These are phyloP conservation scores for Backusella luteola DNA, from an alignment of 192 early-diverging fungal species.

Conservation along the genomic window DNA sequence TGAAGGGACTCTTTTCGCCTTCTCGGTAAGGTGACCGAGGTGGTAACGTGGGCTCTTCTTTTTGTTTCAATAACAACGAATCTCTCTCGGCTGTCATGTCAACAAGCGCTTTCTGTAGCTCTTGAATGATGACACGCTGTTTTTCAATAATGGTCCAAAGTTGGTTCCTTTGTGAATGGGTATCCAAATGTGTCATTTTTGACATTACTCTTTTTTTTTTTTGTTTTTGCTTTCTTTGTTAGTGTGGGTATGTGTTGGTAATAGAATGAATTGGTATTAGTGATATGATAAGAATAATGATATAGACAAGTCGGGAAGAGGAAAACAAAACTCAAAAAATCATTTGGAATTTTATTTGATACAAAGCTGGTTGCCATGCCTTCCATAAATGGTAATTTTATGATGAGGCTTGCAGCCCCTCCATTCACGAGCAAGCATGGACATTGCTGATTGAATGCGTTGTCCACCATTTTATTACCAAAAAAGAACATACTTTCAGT, in stretches of 20 bases:
- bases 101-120: constrained; percentile 68
- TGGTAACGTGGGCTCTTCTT: constrained; percentile 17
- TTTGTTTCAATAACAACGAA: constrained; percentile 20
- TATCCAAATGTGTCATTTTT: constrained; percentile 3
- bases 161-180: constrained; percentile 69
- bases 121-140: constrained; percentile 83
- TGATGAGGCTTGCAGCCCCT: too few relatives aligned
- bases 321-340: too few relatives aligned
- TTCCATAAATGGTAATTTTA: too few relatives aligned
- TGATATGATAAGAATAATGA: not conserved
- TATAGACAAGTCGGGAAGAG: not conserved
- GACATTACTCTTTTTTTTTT: not conserved
- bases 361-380: too few relatives aligned
- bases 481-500: too few relatives aligned
- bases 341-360: too few relatives aligned
- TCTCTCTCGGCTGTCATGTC: constrained; percentile 44
- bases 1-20: constrained; percentile 48
- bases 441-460: too few relatives aligned
- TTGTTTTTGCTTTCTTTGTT: not conserved
- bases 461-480: too few relatives aligned
- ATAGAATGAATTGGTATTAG: too few relatives aligned
- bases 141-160: constrained; percentile 92
- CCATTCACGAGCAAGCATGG: too few relatives aligned
- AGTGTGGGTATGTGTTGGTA: not conserved
- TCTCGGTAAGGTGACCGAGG: constrained; percentile 45